Evolutionary conservation across 352 stramenopile genomes (phyloP).

Genomic region (Phytophthora citrophthora): DNA sequence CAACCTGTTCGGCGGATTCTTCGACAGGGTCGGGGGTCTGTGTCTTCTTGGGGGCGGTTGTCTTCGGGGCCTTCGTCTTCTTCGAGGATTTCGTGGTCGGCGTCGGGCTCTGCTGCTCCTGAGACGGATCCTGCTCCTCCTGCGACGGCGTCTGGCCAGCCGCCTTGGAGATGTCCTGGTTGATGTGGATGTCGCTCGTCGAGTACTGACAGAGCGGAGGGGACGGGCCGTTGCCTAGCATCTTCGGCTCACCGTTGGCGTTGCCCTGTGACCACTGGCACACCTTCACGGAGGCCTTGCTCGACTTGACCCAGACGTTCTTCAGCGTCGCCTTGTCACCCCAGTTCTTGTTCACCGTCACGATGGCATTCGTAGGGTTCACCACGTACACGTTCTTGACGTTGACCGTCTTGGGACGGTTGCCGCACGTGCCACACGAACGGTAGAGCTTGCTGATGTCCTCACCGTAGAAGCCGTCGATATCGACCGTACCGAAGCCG

Average conservation of each 20-base stretch:
- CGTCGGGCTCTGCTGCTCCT: background rate
- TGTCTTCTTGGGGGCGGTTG: background rate
- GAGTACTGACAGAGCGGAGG: conserved; percentile 18
- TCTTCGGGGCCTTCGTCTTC: conserved; percentile 9
- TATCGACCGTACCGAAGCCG: background rate
- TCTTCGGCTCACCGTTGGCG: background rate
- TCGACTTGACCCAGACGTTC: too few species aligned
- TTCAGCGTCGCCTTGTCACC: too few species aligned
- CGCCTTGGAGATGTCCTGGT: conserved; percentile 15
- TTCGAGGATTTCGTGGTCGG: background rate
- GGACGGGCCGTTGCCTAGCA: background rate
- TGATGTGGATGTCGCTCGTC: conserved; percentile 29
- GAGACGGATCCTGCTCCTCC: too few species aligned
- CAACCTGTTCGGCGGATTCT: background rate
- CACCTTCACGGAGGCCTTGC: too few species aligned
- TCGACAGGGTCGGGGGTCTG: background rate
- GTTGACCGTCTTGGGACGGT: background rate
- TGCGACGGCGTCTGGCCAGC: background rate
- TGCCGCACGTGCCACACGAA: background rate
- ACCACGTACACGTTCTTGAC: background rate
- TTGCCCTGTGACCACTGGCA: background rate
- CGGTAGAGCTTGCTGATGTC: background rate
- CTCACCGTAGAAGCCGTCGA: background rate
- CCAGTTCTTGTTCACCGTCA: background rate
- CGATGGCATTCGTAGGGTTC: background rate